A percentile compares a stretch with the other conserved stretches of the same genome.
These are phyloP conservation scores for Ceratobasidium sp. DNA, from an alignment of 1,284 basidiomycete species.

Conservation along the genomic window DNA sequence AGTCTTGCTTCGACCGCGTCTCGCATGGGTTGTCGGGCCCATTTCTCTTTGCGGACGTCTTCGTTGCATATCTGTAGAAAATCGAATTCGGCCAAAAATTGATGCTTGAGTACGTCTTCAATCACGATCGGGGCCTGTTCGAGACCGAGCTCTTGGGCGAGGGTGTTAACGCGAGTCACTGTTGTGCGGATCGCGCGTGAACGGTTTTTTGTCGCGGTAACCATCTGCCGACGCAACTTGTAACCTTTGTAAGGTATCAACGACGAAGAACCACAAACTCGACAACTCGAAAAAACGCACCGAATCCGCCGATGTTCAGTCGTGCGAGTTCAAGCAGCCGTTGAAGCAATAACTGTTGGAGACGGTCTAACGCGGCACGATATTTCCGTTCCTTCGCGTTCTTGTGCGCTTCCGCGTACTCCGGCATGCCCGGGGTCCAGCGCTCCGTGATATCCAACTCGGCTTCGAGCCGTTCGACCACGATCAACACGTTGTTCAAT, in stretches of 20 bases:
- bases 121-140: not conserved
- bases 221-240: not conserved
- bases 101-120: not conserved
- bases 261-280: not conserved
- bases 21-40: not conserved
- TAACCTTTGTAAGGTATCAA: not conserved
- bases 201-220: not conserved
- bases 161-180: not conserved
- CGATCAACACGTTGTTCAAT: not conserved
- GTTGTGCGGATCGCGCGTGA: not conserved
- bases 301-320: not conserved
- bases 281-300: not conserved
- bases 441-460: not conserved
- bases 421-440: not conserved
- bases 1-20: not conserved
- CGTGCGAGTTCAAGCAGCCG: not conserved
- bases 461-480: not conserved
- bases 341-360: not conserved
- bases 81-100: not conserved
- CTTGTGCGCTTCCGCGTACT: not conserved
- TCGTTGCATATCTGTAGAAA: not conserved
- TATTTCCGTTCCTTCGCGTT: not conserved
- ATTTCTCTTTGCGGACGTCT: not conserved
- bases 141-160: not conserved
- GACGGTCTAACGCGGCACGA: not conserved